A percentile compares a stretch with the other conserved stretches of the same genome.
Conservation (phyloP, 2,329 filamentous ascomycete species). For the Colletotrichum graminicola region DNA sequence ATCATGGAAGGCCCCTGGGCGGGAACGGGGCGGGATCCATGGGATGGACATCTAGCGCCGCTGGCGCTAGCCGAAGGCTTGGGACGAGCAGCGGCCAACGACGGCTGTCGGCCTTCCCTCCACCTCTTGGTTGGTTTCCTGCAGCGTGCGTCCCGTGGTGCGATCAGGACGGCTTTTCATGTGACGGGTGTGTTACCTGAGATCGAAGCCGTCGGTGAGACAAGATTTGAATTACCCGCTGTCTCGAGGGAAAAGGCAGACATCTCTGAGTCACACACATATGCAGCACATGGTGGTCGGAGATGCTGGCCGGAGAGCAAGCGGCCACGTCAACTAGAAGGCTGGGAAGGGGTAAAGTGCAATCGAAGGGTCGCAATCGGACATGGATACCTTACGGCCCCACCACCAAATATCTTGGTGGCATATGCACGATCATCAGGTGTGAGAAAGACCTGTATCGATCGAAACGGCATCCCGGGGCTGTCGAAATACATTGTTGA, state of each 20-base stretch:
- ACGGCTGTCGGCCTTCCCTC: slow-evolving; percentile 3
- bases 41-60: slow-evolving; percentile 34
- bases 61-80: slow-evolving; percentile 34
- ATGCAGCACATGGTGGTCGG: slow-evolving; percentile 1
- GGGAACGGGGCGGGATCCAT: slow-evolving; percentile 39
- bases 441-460: slow-evolving; percentile 22
- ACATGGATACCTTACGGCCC: neutral
- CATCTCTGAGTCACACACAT: neutral
- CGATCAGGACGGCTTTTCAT: neutral
- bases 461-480: slow-evolving; percentile 20
- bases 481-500: slow-evolving; percentile 24
- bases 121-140: neutral
- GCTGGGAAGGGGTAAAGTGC: slow-evolving; percentile 14
- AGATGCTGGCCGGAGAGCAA: slow-evolving; percentile 8
- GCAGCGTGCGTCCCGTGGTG: slow-evolving; percentile 5
- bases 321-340: neutral
- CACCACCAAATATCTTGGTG: neutral
- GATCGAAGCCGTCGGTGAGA: slow-evolving; percentile 26
- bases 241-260: neutral
- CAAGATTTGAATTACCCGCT: slow-evolving; percentile 27
- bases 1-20: slow-evolving; percentile 41
- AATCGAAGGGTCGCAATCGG: slow-evolving; percentile 6
- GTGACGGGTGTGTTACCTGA: slow-evolving; percentile 19
- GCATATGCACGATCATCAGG: slow-evolving; percentile 8
- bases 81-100: slow-evolving; percentile 25